phyloP scores from a whole-genome alignment of 331 rosid species.

The Malus hybrid region DNA sequence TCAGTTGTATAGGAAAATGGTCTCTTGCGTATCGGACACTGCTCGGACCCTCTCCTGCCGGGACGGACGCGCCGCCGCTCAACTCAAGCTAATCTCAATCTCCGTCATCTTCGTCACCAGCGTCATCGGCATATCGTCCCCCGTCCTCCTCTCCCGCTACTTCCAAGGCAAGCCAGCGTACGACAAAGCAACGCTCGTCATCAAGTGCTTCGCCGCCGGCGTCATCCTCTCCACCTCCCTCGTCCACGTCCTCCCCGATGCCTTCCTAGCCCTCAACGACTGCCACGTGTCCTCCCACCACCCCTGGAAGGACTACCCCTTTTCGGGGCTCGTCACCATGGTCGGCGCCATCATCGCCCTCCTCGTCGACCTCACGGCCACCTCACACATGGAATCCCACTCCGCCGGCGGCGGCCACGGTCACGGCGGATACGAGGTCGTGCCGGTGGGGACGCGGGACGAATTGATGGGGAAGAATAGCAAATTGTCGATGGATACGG shows the following conservation, averaged over 20 bases:
- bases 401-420: not conserved
- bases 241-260: slow-evolving; percentile 96
- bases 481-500: not conserved
- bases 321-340: slow-evolving; percentile 70
- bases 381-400: slow-evolving; percentile 59
- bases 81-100: slow-evolving; percentile 55
- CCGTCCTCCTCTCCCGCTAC: slow-evolving; percentile 59
- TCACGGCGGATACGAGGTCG: slow-evolving; percentile 24
- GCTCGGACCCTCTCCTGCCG: slow-evolving; percentile 45
- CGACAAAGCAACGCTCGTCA: slow-evolving; percentile 52
- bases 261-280: slow-evolving; percentile 74
- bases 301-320: slow-evolving; percentile 90
- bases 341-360: slow-evolving; percentile 56
- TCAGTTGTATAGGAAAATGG: slow-evolving; percentile 9
- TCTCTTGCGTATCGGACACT: slow-evolving; percentile 36
- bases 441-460: slow-evolving; percentile 29
- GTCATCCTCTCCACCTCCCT: slow-evolving; percentile 90
- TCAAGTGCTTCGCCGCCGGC: slow-evolving; percentile 94
- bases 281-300: slow-evolving; percentile 73
- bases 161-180: slow-evolving; percentile 78
- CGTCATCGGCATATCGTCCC: slow-evolving; percentile 60
- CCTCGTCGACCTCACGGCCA: slow-evolving; percentile 70
- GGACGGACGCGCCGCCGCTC: slow-evolving; percentile 55
- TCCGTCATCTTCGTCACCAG: slow-evolving; percentile 72
- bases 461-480: slow-evolving; percentile 3